Percentiles rank a stretch among this genome's conserved stretches.
These are phyloP conservation scores for Scortechinia acanthostroma DNA, from an alignment of 2,329 filamentous ascomycete genomes.

Conservation along the genomic window DNA sequence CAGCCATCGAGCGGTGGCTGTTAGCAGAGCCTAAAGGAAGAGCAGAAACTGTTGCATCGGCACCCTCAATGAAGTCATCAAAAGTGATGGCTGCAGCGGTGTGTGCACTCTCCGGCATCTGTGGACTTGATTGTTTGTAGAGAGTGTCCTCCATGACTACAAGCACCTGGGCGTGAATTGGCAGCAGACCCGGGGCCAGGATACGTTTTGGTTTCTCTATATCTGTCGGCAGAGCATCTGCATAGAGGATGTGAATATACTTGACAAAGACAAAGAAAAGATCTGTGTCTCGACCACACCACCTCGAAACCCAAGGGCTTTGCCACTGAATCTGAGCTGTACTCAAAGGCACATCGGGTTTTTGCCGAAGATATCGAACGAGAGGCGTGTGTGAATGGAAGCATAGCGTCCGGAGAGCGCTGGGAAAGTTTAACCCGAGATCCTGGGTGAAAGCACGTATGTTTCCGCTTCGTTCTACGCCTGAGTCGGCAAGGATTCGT, in stretches of 20 bases:
- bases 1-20: slow-evolving; percentile 58
- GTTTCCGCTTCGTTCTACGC: slow-evolving; percentile 43
- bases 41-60: slow-evolving; percentile 41
- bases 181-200: slow-evolving; percentile 56
- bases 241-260: slow-evolving; percentile 59
- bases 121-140: slow-evolving; percentile 41
- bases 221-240: slow-evolving; percentile 44
- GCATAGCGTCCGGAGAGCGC: slow-evolving; percentile 46
- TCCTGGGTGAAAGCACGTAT: slow-evolving; percentile 20
- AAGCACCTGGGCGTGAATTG: slow-evolving; percentile 64
- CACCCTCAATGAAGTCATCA: slow-evolving; percentile 56
- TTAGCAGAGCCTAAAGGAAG: slow-evolving; percentile 46
- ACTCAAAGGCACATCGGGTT: slow-evolving; percentile 44
- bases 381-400: slow-evolving; percentile 51
- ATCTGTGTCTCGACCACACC: slow-evolving; percentile 69
- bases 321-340: slow-evolving; percentile 59
- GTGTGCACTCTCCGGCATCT: slow-evolving; percentile 23
- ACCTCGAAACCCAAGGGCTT: slow-evolving; percentile 62
- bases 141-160: slow-evolving; percentile 61
- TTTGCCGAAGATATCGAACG: slow-evolving; percentile 43
- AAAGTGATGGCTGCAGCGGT: slow-evolving; percentile 49
- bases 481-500: slow-evolving; percentile 53
- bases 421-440: slow-evolving; percentile 21
- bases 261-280: slow-evolving; percentile 70
- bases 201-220: slow-evolving; percentile 45